Conservation (phyloP, 306 rosid genomes). For the Rosa multiflora region DNA sequence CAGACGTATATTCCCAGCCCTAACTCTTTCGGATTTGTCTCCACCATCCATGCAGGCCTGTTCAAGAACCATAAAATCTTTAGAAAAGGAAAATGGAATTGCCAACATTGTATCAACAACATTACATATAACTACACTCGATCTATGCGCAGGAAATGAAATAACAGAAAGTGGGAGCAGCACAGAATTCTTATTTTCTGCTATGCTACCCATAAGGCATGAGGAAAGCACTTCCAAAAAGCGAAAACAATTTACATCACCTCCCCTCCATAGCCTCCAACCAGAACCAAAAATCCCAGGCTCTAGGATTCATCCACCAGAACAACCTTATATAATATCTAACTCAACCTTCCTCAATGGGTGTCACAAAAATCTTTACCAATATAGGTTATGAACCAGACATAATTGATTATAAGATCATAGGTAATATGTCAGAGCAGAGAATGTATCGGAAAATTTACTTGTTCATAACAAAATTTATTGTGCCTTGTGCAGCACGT, state of each 20-base stretch:
- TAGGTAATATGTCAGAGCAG: neutral
- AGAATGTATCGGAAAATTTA: constrained; percentile 29
- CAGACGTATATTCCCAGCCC: constrained; percentile 84
- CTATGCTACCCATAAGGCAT: neutral
- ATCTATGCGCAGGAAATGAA: neutral
- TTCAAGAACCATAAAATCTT: neutral
- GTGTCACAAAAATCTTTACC: neutral
- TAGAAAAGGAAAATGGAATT: neutral
- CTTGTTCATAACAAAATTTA: constrained; percentile 82
- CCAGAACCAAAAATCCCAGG: neutral
- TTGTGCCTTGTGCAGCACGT: constrained; percentile 85
- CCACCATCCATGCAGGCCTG: constrained; percentile 95
- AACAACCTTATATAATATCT: neutral
- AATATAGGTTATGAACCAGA: neutral
- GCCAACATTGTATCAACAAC: neutral
- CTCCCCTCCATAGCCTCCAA: neutral
- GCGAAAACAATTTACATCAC: neutral
- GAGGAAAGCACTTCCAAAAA: neutral
- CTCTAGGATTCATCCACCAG: neutral
- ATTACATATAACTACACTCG: neutral
- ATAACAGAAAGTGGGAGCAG: neutral
- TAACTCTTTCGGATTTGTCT: constrained; percentile 80
- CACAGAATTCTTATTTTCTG: neutral
- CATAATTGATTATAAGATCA: neutral
- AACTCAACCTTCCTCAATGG: neutral